phyloP scores from a whole-genome alignment of 768 basidiomycete species.

The Boletus huronensis region DNA sequence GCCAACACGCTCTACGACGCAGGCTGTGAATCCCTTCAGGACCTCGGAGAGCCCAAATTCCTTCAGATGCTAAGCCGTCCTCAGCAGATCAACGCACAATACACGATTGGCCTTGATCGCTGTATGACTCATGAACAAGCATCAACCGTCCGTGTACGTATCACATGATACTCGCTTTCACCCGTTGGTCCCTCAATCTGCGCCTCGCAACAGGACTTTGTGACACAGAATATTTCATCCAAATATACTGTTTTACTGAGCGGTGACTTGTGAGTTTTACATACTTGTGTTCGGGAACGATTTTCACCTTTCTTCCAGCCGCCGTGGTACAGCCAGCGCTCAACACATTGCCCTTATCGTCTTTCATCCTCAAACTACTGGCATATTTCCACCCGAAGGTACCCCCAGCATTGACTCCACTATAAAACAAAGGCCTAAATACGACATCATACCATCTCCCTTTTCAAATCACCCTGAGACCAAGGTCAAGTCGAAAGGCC shows the following conservation, averaged over 20 bases:
- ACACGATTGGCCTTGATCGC: slow-evolving; percentile 37
- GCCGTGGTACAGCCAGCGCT: slow-evolving; percentile 37
- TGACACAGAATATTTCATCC: slow-evolving; percentile 42
- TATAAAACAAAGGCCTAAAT: slow-evolving; percentile 6
- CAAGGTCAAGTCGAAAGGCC: slow-evolving; percentile 5
- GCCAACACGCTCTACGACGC: slow-evolving; percentile 47
- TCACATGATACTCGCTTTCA: not conserved
- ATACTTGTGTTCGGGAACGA: not conserved
- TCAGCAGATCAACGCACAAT: slow-evolving; percentile 40
- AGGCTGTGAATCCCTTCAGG: slow-evolving; percentile 44
- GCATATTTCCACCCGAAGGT: slow-evolving; percentile 15
- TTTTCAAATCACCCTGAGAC: slow-evolving; percentile 12
- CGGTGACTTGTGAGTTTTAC: slow-evolving; percentile 55
- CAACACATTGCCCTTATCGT: slow-evolving; percentile 13
- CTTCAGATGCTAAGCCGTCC: slow-evolving; percentile 35
- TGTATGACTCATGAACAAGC: slow-evolving; percentile 40
- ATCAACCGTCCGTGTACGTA: slow-evolving; percentile 44
- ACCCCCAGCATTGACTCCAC: slow-evolving; percentile 16
- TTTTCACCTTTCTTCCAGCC: slow-evolving; percentile 30
- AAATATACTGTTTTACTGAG: slow-evolving; percentile 49
- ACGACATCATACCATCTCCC: slow-evolving; percentile 12
- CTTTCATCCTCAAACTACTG: slow-evolving; percentile 14
- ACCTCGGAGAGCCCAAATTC: slow-evolving; percentile 40
- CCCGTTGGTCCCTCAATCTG: not conserved
- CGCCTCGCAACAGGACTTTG: slow-evolving; percentile 40